These are phyloP conservation scores for Scutellaria barbata DNA, from an alignment of 257 asterid species.

Conservation along the genomic window DNA sequence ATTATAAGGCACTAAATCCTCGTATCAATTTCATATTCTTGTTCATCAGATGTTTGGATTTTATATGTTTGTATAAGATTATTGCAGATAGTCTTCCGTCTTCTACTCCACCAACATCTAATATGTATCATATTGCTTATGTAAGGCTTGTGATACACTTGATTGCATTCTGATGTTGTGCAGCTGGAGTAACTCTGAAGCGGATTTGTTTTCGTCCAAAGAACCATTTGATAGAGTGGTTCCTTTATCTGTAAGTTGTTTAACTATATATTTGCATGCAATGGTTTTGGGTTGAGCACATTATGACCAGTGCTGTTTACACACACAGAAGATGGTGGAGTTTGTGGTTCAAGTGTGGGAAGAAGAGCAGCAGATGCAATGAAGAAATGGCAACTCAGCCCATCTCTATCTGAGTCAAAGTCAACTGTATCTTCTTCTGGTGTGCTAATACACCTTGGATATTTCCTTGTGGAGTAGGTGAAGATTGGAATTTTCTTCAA, in stretches of 20 bases:
- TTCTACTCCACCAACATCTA: background rate
- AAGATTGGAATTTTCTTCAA: no score
- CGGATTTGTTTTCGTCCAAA: conserved; percentile 15
- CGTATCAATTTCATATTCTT: background rate
- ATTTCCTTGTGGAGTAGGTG: no score
- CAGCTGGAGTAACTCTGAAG: conserved; percentile 26
- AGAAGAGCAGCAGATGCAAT: conserved; percentile 4
- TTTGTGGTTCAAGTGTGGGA: conserved; percentile 36
- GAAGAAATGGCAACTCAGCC: no score
- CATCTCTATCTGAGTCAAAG: no score
- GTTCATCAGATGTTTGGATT: background rate
- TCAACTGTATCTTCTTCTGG: background rate
- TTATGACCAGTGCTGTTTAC: background rate
- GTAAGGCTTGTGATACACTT: background rate
- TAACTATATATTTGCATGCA: background rate
- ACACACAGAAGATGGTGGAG: conserved; percentile 39
- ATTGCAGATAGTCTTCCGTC: background rate
- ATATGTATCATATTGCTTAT: background rate
- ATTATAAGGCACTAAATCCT: conserved; percentile 17
- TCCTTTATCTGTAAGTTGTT: conserved; percentile 40
- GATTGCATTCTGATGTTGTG: conserved; percentile 23
- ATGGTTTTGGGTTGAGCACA: background rate
- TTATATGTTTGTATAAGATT: background rate
- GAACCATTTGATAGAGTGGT: conserved; percentile 31
- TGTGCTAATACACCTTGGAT: background rate